Evolutionary conservation across 2,329 filamentous ascomycete species (phyloP), one percentile per base, ranked within the genome.

Genomic region (Teratosphaeria zuluensis): DNA sequence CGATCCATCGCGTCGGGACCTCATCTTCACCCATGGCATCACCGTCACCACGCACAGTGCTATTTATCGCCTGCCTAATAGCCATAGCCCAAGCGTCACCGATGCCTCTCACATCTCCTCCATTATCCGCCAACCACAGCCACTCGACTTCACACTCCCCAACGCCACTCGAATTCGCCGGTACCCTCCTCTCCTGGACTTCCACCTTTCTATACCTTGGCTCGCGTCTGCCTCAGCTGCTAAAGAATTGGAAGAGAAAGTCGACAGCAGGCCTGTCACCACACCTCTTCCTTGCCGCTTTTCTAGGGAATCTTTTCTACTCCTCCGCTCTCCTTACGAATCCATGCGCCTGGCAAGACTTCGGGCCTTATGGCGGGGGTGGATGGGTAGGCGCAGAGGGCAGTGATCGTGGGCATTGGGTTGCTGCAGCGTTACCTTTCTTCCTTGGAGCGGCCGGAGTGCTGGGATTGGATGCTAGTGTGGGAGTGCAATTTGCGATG

Each of bases 281-380:
- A 0, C 73, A 82, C 0, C 78, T 88, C 54, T 88, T 88, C 73
- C 74, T 81, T 46, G 85, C 85, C 4, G 85, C 85, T 2, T 88
- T 88, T 69, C 81, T 81, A 65, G 85, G 85, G 2, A 88, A 88
- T 66, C 73, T 86, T 51, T 87, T 86, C 75, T 88, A 88, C 74
- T 84, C 82, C 9, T 71, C 75, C 31, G 85, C 84, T 0, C 73
- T 88, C 3, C 70, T 84, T 35, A 80, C 83, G 2, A 87, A 87
- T 66, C 85, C 85, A 1, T 81, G 80, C 61, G 84, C 81, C 7
- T 87, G 84, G 85, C 70, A 70, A 54, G 76, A 82, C 63, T 83
- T 80, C 57, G 74, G 75, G 0, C 73, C 84, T 0, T 78, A 84
- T 65, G 70, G 71, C 31, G 82, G 83, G 24, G 75, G 77, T 7